Conservation (phyloP, 139 green algal genomes). For the Tetratostichococcus sp. region DNA sequence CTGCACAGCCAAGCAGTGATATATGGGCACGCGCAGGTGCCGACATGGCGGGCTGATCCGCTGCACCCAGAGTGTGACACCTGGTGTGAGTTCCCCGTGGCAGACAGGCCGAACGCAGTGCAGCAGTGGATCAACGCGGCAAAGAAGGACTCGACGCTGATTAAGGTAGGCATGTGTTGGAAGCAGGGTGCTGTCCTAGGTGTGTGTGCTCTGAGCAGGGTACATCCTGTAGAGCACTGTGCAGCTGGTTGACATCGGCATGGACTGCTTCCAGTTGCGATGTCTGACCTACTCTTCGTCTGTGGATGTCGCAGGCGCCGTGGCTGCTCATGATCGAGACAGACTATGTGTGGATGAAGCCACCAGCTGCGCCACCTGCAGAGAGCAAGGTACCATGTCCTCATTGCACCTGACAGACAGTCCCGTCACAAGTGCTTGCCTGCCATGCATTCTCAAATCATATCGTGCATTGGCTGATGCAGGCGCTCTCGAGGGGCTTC, state of each 20-base stretch:
- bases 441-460: too few relatives aligned
- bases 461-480: too few relatives aligned
- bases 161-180: conserved; percentile 54
- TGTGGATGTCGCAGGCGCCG: conserved; percentile 37
- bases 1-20: too few relatives aligned
- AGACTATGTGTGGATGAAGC: conserved; percentile 80
- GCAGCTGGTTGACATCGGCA: too few relatives aligned
- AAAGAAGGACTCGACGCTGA: conserved; percentile 35
- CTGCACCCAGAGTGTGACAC: conserved; percentile 50
- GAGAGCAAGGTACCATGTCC: too few relatives aligned
- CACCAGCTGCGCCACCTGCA: conserved; percentile 30
- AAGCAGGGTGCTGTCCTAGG: too few relatives aligned
- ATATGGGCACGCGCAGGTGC: conserved; percentile 31
- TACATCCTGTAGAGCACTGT: too few relatives aligned
- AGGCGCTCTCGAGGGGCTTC: conserved; percentile 45
- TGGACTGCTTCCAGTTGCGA: not conserved
- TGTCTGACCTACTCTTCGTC: not conserved
- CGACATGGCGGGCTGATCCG: conserved; percentile 49
- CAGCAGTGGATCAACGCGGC: conserved; percentile 70
- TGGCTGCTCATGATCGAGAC: conserved; percentile 84
- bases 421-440: too few relatives aligned
- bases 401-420: too few relatives aligned
- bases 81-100: conserved; percentile 86
- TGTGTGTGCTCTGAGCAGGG: too few relatives aligned
- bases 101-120: conserved; percentile 78